Conservation (phyloP, 2,329 filamentous ascomycete species). For the Akanthomyces uredinophilus region DNA sequence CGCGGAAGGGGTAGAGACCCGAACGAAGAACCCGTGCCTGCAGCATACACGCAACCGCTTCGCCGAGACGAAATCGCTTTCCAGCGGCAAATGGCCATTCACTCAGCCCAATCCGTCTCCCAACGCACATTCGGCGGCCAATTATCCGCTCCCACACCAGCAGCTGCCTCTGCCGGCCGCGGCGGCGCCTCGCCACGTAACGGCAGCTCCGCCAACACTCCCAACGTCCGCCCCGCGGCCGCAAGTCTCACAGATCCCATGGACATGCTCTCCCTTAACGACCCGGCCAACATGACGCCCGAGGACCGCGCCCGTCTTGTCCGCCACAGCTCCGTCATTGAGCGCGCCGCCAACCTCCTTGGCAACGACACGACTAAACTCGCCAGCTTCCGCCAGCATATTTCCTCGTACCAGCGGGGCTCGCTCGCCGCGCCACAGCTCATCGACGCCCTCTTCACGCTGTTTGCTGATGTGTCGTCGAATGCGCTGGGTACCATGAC, state of each 20-base stretch:
- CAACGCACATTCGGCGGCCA: slow-evolving; percentile 81
- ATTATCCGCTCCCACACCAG: slow-evolving; percentile 48
- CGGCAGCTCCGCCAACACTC: slow-evolving; percentile 18
- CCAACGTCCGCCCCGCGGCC: slow-evolving; percentile 20
- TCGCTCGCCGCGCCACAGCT: slow-evolving; percentile 68
- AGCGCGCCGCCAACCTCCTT: slow-evolving; percentile 76
- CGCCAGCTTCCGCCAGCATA: slow-evolving; percentile 67
- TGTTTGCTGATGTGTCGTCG: slow-evolving; percentile 74
- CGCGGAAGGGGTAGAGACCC: slow-evolving; percentile 71
- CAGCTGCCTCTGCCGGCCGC: slow-evolving; percentile 21
- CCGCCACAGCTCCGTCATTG: slow-evolving; percentile 78
- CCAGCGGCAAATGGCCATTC: slow-evolving; percentile 86
- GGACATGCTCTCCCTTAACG: slow-evolving; percentile 46
- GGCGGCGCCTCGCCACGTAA: slow-evolving; percentile 18
- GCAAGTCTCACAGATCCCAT: slow-evolving; percentile 34
- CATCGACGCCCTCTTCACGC: slow-evolving; percentile 79
- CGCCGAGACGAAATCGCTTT: slow-evolving; percentile 85
- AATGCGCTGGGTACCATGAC: slow-evolving; percentile 82
- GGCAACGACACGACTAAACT: slow-evolving; percentile 73
- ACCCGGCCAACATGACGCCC: slow-evolving; percentile 53
- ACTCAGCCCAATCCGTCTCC: slow-evolving; percentile 75
- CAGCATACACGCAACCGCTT: slow-evolving; percentile 72
- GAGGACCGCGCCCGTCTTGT: slow-evolving; percentile 77
- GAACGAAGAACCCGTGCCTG: slow-evolving; percentile 73
- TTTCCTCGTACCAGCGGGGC: slow-evolving; percentile 72